Percentiles rank a stretch among this genome's conserved stretches.
Evolutionary conservation across 768 basidiomycete genomes (phyloP).

Genomic region (Boletellus ananas): DNA sequence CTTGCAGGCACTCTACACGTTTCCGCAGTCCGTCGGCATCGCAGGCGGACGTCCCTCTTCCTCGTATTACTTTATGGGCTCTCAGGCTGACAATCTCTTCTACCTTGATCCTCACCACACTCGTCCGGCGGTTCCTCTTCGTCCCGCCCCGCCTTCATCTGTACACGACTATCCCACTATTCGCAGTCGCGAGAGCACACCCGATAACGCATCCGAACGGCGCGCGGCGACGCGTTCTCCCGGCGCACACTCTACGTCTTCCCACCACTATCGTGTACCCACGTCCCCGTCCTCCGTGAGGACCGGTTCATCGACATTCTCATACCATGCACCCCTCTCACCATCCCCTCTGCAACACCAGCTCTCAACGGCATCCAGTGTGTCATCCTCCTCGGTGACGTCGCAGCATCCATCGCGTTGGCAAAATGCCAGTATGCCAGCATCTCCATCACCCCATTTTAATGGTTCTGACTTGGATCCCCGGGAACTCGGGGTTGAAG

Average conservation of each 20-base stretch:
- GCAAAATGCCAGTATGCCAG: conserved; percentile 24
- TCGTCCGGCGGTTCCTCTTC: conserved; percentile 70
- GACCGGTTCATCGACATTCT: conserved; percentile 48
- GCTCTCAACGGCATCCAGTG: conserved; percentile 43
- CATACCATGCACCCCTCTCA: conserved; percentile 55
- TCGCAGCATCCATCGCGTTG: conserved; percentile 31
- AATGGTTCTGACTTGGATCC: conserved; percentile 33
- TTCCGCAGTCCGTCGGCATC: conserved; percentile 95
- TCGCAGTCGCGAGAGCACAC: conserved; percentile 28
- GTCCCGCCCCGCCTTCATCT: conserved; percentile 40
- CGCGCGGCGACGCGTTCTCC: conserved; percentile 27
- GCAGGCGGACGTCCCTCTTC: conserved; percentile 96
- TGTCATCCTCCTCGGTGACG: conserved; percentile 30
- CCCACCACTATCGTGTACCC: conserved; percentile 35
- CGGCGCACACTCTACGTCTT: conserved; percentile 14
- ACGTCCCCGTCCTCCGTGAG: conserved; percentile 51
- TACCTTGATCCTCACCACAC: conserved; percentile 81
- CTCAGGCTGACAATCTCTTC: conserved; percentile 83
- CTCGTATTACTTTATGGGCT: conserved; percentile 96
- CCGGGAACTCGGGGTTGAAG: conserved; percentile 34
- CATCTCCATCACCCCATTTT: conserved; percentile 18
- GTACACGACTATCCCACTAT: conserved; percentile 20
- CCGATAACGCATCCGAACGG: conserved; percentile 29
- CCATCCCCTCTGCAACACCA: conserved; percentile 68
- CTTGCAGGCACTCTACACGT: conserved; percentile 74